A percentile compares a stretch with the other conserved stretches of the same genome.
Evolutionary conservation across 495 filamentous ascomycete genomes (phyloP).

Genomic region (Extremus antarcticus): DNA sequence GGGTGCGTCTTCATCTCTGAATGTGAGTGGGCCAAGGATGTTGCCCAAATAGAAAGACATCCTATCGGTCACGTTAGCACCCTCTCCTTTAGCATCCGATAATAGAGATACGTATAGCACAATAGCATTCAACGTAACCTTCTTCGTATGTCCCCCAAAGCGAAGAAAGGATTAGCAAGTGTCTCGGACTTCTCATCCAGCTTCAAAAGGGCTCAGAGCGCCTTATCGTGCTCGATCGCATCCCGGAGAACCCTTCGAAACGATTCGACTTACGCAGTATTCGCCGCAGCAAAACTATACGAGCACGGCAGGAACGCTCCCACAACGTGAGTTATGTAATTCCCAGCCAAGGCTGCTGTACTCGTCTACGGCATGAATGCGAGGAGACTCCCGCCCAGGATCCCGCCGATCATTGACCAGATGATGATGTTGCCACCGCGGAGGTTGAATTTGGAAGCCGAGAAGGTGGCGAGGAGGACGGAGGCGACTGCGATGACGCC

Average conservation of each 20-base stretch:
- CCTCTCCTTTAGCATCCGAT: not conserved
- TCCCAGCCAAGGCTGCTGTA: slow-evolving; percentile 47
- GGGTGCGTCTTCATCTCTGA: slow-evolving; percentile 10
- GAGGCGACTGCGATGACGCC: slow-evolving; percentile 10
- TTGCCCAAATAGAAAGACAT: slow-evolving; percentile 17
- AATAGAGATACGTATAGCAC: not conserved
- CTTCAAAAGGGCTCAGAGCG: no score
- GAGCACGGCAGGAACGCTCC: slow-evolving; percentile 36
- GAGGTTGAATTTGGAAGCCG: slow-evolving; percentile 1
- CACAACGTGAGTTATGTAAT: slow-evolving; percentile 52
- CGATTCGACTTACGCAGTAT: no score
- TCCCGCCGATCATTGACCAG: slow-evolving; percentile 4
- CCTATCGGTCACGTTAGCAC: not conserved
- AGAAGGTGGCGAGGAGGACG: slow-evolving; percentile 5
- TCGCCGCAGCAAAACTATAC: slow-evolving; percentile 34
- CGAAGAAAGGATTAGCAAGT: no score
- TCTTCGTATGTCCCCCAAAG: slow-evolving; percentile 50
- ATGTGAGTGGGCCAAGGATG: slow-evolving; percentile 16
- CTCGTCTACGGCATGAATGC: slow-evolving; percentile 40
- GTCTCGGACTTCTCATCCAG: no score
- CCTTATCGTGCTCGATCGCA: no score
- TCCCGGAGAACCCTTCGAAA: no score
- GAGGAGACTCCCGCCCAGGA: slow-evolving; percentile 13
- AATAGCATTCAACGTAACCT: slow-evolving; percentile 23
- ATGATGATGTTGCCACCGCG: slow-evolving; percentile 7